Evolutionary conservation across 225 moss, liverwort and hornwort genomes (phyloP).

Genomic region (Rhytidiadelphus loreus): DNA sequence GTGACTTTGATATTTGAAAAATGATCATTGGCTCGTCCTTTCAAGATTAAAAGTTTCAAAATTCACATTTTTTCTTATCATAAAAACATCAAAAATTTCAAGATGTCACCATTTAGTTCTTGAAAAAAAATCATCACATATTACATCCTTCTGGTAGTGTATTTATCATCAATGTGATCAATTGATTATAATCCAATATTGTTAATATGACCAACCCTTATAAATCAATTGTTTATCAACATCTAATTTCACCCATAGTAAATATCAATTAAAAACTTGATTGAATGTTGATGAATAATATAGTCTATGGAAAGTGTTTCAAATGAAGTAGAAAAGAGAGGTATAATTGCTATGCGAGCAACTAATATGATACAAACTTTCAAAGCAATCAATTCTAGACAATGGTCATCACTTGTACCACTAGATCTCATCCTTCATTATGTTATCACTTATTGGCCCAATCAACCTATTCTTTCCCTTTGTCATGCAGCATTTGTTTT

Average conservation of each 20-base stretch:
- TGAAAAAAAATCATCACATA: not conserved
- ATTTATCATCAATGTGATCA: no score
- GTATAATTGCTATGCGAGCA: not conserved
- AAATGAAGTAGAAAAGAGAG: not conserved
- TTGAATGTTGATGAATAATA: not conserved
- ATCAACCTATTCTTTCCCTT: not conserved
- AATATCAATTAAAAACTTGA: not conserved
- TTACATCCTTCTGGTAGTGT: not conserved
- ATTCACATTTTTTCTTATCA: not conserved
- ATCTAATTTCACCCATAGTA: not conserved
- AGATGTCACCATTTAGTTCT: not conserved
- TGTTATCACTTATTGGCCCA: not conserved
- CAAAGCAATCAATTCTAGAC: not conserved
- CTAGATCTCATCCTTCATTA: not conserved
- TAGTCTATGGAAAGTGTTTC: not conserved
- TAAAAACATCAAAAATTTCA: not conserved
- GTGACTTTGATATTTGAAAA: not conserved
- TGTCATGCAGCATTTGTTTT: not conserved
- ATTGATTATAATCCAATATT: no score
- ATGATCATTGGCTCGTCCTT: not conserved
- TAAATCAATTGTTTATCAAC: not conserved
- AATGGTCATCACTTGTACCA: not conserved
- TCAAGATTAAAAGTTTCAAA: rapidly evolving
- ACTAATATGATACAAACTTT: not conserved
- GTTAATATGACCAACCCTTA: not conserved